Base-by-base conservation (phyloP, 2,329 filamentous ascomycete genomes). In the Aspergillus proliferans region DNA sequence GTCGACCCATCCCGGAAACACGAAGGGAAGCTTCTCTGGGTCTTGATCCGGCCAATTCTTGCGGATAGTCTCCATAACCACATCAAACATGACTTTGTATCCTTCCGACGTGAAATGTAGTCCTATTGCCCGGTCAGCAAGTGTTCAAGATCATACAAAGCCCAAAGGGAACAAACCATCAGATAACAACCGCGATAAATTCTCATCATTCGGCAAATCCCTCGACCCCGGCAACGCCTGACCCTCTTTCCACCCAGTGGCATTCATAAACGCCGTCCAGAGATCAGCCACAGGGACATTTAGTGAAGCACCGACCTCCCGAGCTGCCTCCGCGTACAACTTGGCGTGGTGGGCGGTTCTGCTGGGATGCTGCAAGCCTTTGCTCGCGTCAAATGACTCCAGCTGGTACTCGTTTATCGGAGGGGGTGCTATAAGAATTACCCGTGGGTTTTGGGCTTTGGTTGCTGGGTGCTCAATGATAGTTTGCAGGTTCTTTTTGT, bases 371-470 rank as follows among this genome's bases (percentile, higher is more conserved):
- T 66, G 60, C 53, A 74, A 75, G 8, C 79, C 79, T 52, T 72
- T 68, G 1, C 61, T 69, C 15, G 72, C 61, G 62, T 81, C 79
- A 30, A 76, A 66, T 52, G 63, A 63, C 46, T 75, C 74, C 34
- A 81, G 70, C 52, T 84, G 80, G 65, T 88, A 84, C 70, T 94
- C 85, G 59, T 95, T 86, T 45, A 94, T 70, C 0, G 90, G 90
- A 1, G 91, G 88, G 22, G 92, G 89, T 0, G 88, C 72, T 22
- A 76, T 86, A 43, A 96, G 77, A 5, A 97, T 73, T 41, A 96
- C 76, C 47, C 90, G 84, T 22, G 87, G 83, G 33, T 79, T 76
- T 61, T 96, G 90, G 5, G 81, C 83, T 49, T 70, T 69, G 51
- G 95, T 78, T 49, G 75, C 73, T 6, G 85, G 81, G 67, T 96